Conservation (phyloP, 208 protist species). For the Acanthamoeba castellanii region DNA sequence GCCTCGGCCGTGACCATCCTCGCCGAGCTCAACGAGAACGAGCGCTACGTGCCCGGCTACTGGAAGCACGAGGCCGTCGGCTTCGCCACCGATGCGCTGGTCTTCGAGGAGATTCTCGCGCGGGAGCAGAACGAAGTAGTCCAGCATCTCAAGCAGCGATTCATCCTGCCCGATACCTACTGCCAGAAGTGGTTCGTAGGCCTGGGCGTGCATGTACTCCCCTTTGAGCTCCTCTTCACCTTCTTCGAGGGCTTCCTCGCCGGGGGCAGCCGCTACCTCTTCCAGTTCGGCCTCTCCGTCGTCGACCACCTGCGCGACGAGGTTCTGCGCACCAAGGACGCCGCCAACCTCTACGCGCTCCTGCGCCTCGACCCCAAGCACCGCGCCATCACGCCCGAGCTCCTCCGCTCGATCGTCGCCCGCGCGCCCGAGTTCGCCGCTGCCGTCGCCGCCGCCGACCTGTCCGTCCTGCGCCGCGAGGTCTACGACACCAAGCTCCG, state of each 20-base stretch:
- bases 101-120: constrained; percentile 15
- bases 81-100: constrained; percentile 47
- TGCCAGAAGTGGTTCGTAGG: constrained; percentile 67
- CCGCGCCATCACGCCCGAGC: neutral
- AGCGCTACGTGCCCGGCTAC: constrained; percentile 36
- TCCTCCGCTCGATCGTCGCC: constrained; percentile 4
- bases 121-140: neutral
- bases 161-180: constrained; percentile 55
- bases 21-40: constrained; percentile 4
- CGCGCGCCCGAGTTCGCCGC: neutral
- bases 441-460: neutral
- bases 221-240: constrained; percentile 32
- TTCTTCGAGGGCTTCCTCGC: constrained; percentile 54
- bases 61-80: constrained; percentile 52
- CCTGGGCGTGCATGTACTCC: constrained; percentile 35
- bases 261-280: constrained; percentile 15
- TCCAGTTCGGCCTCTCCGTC: constrained; percentile 58
- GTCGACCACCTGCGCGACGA: constrained; percentile 35
- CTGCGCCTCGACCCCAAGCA: constrained; percentile 57
- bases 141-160: constrained; percentile 42
- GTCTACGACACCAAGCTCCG: neutral
- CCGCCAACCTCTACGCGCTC: constrained; percentile 27
- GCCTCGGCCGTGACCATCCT: neutral
- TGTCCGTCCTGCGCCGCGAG: neutral
- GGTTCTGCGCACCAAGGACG: neutral